Evolutionary conservation across 116 monocot species (phyloP).

Genomic region (Trichopus zeylanicus): DNA sequence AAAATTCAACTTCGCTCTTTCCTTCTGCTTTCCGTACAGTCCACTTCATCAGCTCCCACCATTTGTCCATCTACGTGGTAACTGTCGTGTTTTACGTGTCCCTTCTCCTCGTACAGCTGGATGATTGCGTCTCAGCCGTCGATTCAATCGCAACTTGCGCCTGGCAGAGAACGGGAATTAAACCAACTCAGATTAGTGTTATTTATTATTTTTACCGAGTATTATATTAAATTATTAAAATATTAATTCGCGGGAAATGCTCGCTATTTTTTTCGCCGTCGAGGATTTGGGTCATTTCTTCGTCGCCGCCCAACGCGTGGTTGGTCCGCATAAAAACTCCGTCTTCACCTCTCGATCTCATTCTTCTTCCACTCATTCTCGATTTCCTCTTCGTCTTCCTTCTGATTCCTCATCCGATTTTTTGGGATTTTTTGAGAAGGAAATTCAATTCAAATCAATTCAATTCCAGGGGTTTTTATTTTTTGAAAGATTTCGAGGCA

Average conservation of each 20-base stretch:
- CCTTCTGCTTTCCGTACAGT: background rate
- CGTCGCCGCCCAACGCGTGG: background rate
- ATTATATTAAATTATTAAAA: background rate
- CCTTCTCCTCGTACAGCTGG: too few relatives aligned
- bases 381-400: background rate
- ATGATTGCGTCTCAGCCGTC: too few relatives aligned
- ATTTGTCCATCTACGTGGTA: background rate
- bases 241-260: background rate
- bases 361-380: too few relatives aligned
- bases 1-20: too few relatives aligned
- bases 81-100: too few relatives aligned
- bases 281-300: background rate
- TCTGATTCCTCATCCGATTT: background rate
- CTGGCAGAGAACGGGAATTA: too few relatives aligned
- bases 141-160: too few relatives aligned
- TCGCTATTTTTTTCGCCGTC: background rate
- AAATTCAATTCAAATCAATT: too few relatives aligned
- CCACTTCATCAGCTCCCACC: background rate
- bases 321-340: conserved; percentile 1
- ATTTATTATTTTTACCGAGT: too few relatives aligned
- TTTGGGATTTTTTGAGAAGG: too few relatives aligned
- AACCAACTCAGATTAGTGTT: too few relatives aligned
- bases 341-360: background rate
- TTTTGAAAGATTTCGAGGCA: background rate
- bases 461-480: too few relatives aligned